Evolutionary conservation across 1,284 basidiomycete genomes (phyloP).

Genomic region (Trametes hirsuta): DNA sequence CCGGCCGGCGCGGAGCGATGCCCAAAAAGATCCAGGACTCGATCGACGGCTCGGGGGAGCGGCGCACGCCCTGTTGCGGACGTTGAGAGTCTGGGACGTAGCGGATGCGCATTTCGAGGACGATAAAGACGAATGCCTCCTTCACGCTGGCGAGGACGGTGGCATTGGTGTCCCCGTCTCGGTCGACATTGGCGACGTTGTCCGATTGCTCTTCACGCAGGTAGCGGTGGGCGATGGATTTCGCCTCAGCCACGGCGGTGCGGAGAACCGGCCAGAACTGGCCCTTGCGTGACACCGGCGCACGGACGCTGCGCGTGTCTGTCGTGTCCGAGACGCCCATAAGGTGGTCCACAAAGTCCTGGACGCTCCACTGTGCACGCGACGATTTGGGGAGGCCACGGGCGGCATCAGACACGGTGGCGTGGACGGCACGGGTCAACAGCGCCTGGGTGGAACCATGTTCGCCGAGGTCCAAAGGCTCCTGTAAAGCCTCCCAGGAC

Average conservation of each 20-base stretch:
- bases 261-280: conserved; percentile 1
- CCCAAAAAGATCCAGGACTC: too few species aligned
- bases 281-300: background rate
- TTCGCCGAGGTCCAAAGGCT: background rate
- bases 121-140: background rate
- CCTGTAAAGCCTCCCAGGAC: background rate
- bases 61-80: background rate
- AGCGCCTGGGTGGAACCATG: background rate
- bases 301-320: background rate
- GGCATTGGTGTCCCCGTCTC: background rate
- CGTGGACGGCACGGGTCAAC: background rate
- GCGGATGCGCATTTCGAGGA: background rate
- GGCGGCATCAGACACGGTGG: background rate
- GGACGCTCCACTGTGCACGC: background rate
- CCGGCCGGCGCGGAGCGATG: too few species aligned
- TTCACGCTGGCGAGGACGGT: background rate
- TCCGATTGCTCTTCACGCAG: too few species aligned
- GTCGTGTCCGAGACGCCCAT: background rate
- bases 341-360: background rate
- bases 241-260: background rate
- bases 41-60: background rate
- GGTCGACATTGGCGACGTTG: too few species aligned
- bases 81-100: background rate
- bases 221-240: background rate
- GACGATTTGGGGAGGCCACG: background rate